Evolutionary conservation across 805 yeast species (phyloP), one percentile per base, ranked within the genome.

Genomic region (Nakazawaea siamensis): DNA sequence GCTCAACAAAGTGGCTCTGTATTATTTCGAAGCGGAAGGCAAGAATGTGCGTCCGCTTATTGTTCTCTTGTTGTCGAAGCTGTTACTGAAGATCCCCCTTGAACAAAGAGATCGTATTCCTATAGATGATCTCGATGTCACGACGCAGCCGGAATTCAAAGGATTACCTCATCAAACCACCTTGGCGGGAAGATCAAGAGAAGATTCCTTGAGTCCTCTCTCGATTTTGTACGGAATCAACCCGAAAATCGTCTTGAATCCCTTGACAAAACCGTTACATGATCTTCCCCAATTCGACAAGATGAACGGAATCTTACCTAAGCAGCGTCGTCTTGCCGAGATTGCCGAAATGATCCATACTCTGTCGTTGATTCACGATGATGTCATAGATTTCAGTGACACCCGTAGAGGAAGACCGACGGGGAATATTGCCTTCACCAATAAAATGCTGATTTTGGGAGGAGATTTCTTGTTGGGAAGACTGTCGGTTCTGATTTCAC

Each of bases 281-380:
- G 65, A 73, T 25, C 63, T 80, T 35, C 86, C 90, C 1, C 12
- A 28, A 31, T 56, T 63, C 41, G 73, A 71, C 41, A 58, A 66
- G 12, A 62, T 73, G 38, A 73, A 74, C 47, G 96, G 95, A 2
- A 85, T 92, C 33, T 64, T 90, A 39, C 97, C 98, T 30, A 87
- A 92, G 47, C 98, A 92, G 60, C 70, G 97, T 45, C 70, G 98
- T 39, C 67, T 92, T 37, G 97, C 98, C 1, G 98, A 92, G 60
- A 90, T 92, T 49, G 95, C 90, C 8, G 98, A 92, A 60, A 84
- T 92, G 95, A 92, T 92, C 45, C 98, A 92, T 57, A 92, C 97
- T 1, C 97, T 98, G 3, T 82, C 95, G 10, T 62, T 92, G 44
- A 68, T 92, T 36, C 98, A 92, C 56, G 98, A 92, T 59, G 98